phyloP scores from a whole-genome alignment of 306 rosid species.

The Astragalus membranaceus region DNA sequence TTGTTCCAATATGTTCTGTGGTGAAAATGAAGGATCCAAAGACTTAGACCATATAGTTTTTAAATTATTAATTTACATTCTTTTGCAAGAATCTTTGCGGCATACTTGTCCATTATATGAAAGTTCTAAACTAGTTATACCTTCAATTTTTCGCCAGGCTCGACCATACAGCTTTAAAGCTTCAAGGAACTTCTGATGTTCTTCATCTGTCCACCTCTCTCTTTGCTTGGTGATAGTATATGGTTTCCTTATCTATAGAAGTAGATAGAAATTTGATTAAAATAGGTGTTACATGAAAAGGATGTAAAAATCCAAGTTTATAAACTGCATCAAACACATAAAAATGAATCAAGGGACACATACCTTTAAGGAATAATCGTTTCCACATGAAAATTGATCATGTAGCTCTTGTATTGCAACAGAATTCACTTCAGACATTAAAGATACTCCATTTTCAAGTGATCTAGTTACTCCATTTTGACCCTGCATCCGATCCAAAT shows the following conservation, averaged over 20 bases:
- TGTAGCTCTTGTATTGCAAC: slow-evolving; percentile 28
- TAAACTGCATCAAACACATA: not conserved
- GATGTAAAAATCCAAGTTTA: not conserved
- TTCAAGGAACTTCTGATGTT: slow-evolving; percentile 74
- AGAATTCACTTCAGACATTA: slow-evolving; percentile 24
- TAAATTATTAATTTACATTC: not conserved
- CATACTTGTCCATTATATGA: not conserved
- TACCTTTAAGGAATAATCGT: slow-evolving; percentile 63
- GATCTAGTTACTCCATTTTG: slow-evolving; percentile 31
- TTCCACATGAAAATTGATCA: slow-evolving; percentile 48
- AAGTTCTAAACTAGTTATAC: slow-evolving; percentile 23
- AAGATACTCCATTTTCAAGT: slow-evolving; percentile 31
- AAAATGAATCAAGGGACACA: not conserved
- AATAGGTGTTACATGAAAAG: not conserved
- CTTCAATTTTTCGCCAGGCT: slow-evolving; percentile 82
- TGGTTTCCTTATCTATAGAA: slow-evolving; percentile 61
- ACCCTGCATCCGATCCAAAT: slow-evolving; percentile 38
- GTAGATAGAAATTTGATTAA: slow-evolving; percentile 5
- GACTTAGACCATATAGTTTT: slow-evolving; percentile 13
- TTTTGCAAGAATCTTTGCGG: not conserved
- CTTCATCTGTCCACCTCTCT: slow-evolving; percentile 89
- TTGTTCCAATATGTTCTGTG: slow-evolving; percentile 80
- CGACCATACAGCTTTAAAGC: slow-evolving; percentile 76
- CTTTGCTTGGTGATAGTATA: slow-evolving; percentile 82
- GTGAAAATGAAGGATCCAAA: slow-evolving; percentile 25